Conservation (phyloP, 345 rosid species). For the Raphanus raphanistrum region DNA sequence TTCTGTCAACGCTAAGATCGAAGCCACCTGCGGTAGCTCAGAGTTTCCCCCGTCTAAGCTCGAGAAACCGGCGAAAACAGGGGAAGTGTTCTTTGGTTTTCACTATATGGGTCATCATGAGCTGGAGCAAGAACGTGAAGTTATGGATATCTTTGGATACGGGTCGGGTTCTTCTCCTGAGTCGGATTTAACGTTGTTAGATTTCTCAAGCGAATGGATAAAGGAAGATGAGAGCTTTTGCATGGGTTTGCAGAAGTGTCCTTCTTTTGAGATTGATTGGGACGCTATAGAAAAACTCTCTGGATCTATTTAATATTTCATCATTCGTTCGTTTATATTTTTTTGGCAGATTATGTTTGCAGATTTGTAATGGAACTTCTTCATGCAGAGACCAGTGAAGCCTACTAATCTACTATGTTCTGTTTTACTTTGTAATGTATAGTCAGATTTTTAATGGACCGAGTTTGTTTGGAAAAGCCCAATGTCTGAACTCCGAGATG, state of each 20-base stretch:
- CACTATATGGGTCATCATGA: slow-evolving; percentile 29
- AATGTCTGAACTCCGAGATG: neutral
- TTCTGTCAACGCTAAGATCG: slow-evolving; percentile 71
- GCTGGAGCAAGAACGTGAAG: slow-evolving; percentile 20
- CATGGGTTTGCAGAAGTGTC: slow-evolving; percentile 58
- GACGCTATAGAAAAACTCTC: slow-evolving; percentile 52
- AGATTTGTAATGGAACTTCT: slow-evolving; percentile 53
- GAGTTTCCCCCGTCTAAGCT: slow-evolving; percentile 38
- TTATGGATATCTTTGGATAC: slow-evolving; percentile 5
- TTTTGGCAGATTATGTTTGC: neutral
- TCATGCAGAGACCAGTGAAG: slow-evolving; percentile 39
- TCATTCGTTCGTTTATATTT: neutral
- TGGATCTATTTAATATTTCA: slow-evolving; percentile 31
- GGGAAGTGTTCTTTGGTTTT: slow-evolving; percentile 14
- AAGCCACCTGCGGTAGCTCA: slow-evolving; percentile 59
- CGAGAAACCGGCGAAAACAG: slow-evolving; percentile 41
- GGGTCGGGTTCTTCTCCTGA: slow-evolving; percentile 37
- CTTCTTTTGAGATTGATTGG: slow-evolving; percentile 90
- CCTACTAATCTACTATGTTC: neutral
- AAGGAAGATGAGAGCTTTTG: slow-evolving; percentile 46
- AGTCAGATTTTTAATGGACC: slow-evolving; percentile 5
- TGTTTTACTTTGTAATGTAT: neutral
- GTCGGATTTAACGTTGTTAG: slow-evolving; percentile 29
- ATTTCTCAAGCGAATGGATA: slow-evolving; percentile 31
- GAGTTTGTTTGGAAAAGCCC: neutral